These are phyloP conservation scores for Termitomyces sp. DNA, from an alignment of 768 basidiomycete genomes.

Conservation along the genomic window DNA sequence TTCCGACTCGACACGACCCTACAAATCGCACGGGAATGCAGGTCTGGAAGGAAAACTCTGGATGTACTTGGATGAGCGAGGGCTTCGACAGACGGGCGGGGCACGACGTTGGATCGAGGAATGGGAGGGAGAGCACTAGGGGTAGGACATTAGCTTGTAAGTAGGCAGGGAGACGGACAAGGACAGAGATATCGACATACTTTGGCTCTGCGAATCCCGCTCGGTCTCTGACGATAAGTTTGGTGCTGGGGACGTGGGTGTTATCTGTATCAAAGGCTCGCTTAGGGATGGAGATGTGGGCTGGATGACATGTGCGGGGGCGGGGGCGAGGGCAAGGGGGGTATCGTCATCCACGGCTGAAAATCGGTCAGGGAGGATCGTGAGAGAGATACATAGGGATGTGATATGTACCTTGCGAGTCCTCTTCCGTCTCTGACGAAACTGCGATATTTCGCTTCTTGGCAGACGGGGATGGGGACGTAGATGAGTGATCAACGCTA, in stretches of 20 bases:
- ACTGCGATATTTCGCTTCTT: not conserved
- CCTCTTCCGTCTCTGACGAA: conserved; percentile 38
- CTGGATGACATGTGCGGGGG: too few species aligned
- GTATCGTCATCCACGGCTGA: too few species aligned
- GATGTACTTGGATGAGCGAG: not conserved
- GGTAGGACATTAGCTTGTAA: too few species aligned
- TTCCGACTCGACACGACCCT: conserved; percentile 14
- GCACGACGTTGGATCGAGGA: conserved; percentile 12
- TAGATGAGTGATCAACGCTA: too few species aligned
- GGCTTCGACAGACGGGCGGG: conserved; percentile 7
- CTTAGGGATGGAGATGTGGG: too few species aligned
- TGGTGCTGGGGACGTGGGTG: conserved; percentile 6
- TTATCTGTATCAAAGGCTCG: too few species aligned
- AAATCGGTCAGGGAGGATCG: not conserved
- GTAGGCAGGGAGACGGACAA: too few species aligned
- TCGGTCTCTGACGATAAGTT: conserved; percentile 16
- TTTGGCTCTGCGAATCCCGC: conserved; percentile 17
- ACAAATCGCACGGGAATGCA: not conserved
- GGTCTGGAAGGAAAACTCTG: not conserved
- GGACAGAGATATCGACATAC: conserved; percentile 9
- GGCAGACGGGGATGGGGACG: not conserved
- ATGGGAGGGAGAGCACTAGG: conserved; percentile 14
- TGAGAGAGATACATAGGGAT: not conserved
- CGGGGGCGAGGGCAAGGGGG: too few species aligned
- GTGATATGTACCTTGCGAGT: conserved; percentile 29